Evolutionary conservation across 2,329 filamentous ascomycete genomes (phyloP), one percentile per base, ranked within the genome.

Genomic region (Chalara sp.): DNA sequence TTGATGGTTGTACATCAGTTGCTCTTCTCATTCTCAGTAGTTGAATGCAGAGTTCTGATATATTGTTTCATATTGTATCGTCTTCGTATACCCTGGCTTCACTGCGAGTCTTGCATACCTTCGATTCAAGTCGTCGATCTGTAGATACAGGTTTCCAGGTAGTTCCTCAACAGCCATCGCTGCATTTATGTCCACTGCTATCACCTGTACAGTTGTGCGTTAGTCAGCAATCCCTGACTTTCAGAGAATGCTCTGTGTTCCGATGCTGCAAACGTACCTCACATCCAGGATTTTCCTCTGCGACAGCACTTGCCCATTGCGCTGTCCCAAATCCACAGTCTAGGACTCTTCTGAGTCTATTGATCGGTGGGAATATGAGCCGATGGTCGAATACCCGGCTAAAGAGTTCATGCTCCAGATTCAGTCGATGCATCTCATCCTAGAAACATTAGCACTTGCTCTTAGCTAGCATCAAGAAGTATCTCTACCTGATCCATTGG

Each of bases 291-390:
- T 84, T 72, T 55, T 76, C 71, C 61, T 79, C 76, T 44, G 86
- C 86, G 48, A 86, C 81, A 29, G 85, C 83, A 33, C 79, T 69
- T 28, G 85, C 84, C 86, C 86, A 90, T 45, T 80, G 73, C 40
- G 76, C 85, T n/a, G 81, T 75, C 40, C 86, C 86, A 66, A 81
- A 86, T 0, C 86, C 86, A 59, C 84, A 89, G 52, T 90, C 86
- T 31, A 90, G 72, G 41, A 89, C 76, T 60, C 76, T 77, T 58
- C 71, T 70, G 29, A 79, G 76, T 31, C 73, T 70, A 43, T 65
- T 68, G 46, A 88, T 70, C 5, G 83, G 83, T n/a, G 86, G 84
- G 54, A 89, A 87, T 60, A 89, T 78, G 30, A 87, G 71, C 57
- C 81, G 76, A 52, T 77, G 70, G 56, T 89, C 83, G 63, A 89